Evolutionary conservation across 371 early-diverging fungal genomes (phyloP), one percentile per base, ranked within the genome.

Genomic region (Mortierella sp.): DNA sequence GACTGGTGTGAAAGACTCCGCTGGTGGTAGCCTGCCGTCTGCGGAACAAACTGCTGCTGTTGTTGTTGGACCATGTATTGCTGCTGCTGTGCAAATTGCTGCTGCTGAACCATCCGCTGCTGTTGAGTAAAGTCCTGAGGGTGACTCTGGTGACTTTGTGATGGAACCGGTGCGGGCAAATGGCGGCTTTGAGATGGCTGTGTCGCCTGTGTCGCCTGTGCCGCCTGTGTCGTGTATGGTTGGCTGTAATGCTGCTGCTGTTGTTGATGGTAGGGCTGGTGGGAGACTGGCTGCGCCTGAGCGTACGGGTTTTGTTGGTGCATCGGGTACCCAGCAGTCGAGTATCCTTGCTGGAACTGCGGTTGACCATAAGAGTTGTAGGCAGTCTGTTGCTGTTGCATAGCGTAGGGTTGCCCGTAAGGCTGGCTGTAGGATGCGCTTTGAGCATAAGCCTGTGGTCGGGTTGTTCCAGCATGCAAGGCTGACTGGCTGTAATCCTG

Each of bases 71-170:
- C 73, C 46, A 76, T 35, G 21, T 77, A 77, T 48, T 72, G 76
- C 70, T 75, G 74, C 70, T 80, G 80, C 54, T 77, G 77, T 35
- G 71, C 71, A 44, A 56, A 48, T 3, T 56, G 77, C 54, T 54
- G 65, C 48, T 76, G 81, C 38, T 75, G 83, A 3, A 18, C 65
- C 27, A 65, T 14, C 38, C 76, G 75, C 43, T 82, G 82, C 70
- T 77, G 83, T 7, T 83, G 83, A n/a, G 65, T 70, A 16, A 75
- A 56, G 14, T 78, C 75, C 55, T 80, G 80, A 32, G 76, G 81
- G 32, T 82, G 78, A 21, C 71, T 68, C 21, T 71, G 74, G 8
- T 73, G 71, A 18, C 43, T 56, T 49, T 78, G 83, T n/a, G 72
- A 46, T 10, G 76, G 51, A 41, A 55, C 27, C 24, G 63, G 72